Conservation (phyloP, 768 basidiomycete species). For the Neoboletus subvelutipes region DNA sequence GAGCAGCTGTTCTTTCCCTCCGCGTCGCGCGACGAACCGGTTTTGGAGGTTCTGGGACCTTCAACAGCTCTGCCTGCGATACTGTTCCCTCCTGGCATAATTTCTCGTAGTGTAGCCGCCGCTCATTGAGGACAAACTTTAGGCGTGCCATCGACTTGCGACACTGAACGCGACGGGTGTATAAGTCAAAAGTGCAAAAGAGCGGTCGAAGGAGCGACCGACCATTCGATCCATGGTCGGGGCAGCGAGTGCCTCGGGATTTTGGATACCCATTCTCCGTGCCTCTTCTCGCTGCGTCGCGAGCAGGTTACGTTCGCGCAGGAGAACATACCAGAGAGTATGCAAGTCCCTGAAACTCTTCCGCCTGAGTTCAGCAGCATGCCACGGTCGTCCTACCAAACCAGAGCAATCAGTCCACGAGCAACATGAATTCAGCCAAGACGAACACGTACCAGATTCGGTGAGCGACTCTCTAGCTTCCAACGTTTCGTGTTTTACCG, state of each 20-base stretch:
- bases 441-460: constrained; percentile 35
- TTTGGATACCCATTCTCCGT: constrained; percentile 54
- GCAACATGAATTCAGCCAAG: neutral
- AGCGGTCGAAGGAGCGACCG: constrained; percentile 14
- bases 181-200: constrained; percentile 3
- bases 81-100: constrained; percentile 19
- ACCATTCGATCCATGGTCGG: constrained; percentile 45
- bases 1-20: constrained; percentile 18
- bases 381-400: constrained; percentile 82
- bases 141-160: constrained; percentile 97
- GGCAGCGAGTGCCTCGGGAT: constrained; percentile 27
- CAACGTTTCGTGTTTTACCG: constrained; percentile 52
- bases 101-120: constrained; percentile 74
- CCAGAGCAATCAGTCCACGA: constrained; percentile 2
- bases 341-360: constrained; percentile 95
- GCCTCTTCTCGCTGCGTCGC: constrained; percentile 84
- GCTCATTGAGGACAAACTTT: constrained; percentile 89
- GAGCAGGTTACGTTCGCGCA: constrained; percentile 87
- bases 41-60: constrained; percentile 12
- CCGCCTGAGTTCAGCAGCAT: constrained; percentile 77
- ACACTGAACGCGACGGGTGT: constrained; percentile 48
- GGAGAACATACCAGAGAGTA: constrained; percentile 88
- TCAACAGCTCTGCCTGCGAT: constrained; percentile 19
- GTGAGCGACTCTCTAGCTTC: constrained; percentile 34
- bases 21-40: constrained; percentile 21